Base-by-base conservation (phyloP, 2,329 filamentous ascomycete species). In the Venturia oleaginea region DNA sequence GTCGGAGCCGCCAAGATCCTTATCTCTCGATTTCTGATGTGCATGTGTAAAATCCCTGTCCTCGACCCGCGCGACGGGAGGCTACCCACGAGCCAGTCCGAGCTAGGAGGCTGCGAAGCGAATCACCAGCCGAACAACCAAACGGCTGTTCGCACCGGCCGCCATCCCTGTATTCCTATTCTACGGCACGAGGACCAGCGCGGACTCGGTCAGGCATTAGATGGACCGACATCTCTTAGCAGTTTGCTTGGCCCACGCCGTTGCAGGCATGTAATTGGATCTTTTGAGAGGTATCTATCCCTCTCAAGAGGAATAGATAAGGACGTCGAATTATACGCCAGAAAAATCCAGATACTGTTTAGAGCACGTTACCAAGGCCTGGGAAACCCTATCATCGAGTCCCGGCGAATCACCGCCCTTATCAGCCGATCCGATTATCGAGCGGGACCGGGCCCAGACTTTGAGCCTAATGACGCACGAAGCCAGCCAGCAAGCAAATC, bases 11-110 rank as follows among this genome's bases (percentile, higher is more conserved):
- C 51, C 51, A 57, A 57, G 51, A 57, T 57, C 7, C 51, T 57
- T 57, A 57, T 57, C 51, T 57, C 27, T 61, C 42, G 42, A 61
- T 61, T 61, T 40, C 42, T 61, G 59, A 46, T 61, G 59, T 13
- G 59, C 42, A 40, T 40, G 22, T 11, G 37, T 42, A 46, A 61
- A 61, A 27, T 24, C n/a, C 34, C 32, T 60, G 32, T 32, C 8
- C 17, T 15, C 22, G 15, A 61, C 42, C 37, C 37, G 17, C 42
- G 59, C 59, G 32, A 27, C 55, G 55, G 55, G 30, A 37, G 11
- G 32, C 38, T 37, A 42, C 37, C 4, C 22, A 61, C 42, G 37
- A 32, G 37, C 59, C 19, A 61, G 4, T 27, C n/a, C 42, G 13
- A 42, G 32, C 11, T 30, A 11, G 22, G 38, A 15, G 22, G 6